phyloP scores from a whole-genome alignment of 148 eudicot species.

The Cornus suecica region DNA sequence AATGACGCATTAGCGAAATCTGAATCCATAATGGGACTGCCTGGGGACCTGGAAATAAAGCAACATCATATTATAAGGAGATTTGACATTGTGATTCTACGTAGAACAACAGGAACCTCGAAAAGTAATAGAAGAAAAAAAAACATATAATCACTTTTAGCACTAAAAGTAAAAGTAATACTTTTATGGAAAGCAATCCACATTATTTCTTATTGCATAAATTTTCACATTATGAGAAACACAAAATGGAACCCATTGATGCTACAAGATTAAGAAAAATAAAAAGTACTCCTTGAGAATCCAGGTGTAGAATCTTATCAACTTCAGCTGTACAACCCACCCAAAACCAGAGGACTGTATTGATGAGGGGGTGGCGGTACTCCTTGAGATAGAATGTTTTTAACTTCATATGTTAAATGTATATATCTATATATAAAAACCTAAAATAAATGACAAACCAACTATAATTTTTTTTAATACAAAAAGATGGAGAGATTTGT shows the following conservation, averaged over 20 bases:
- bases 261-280: not conserved
- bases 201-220: not conserved
- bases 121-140: not conserved
- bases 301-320: too few relatives aligned
- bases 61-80: conserved; percentile 2
- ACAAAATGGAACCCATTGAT: not conserved
- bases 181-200: not conserved
- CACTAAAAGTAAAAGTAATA: not conserved
- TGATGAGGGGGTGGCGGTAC: too few relatives aligned
- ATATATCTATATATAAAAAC: too few relatives aligned
- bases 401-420: too few relatives aligned
- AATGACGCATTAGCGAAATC: conserved; percentile 22
- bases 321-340: too few relatives aligned
- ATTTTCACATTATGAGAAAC: not conserved
- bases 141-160: not conserved
- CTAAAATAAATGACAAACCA: too few relatives aligned
- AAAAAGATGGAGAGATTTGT: too few relatives aligned
- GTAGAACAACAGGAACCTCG: not conserved
- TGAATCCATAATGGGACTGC: conserved; percentile 25
- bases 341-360: too few relatives aligned
- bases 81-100: not conserved
- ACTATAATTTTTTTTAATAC: too few relatives aligned
- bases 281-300: too few relatives aligned
- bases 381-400: too few relatives aligned
- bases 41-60: conserved; percentile 21